Conservation (phyloP, 129 eudicot species). For the Flaveria robusta region DNA sequence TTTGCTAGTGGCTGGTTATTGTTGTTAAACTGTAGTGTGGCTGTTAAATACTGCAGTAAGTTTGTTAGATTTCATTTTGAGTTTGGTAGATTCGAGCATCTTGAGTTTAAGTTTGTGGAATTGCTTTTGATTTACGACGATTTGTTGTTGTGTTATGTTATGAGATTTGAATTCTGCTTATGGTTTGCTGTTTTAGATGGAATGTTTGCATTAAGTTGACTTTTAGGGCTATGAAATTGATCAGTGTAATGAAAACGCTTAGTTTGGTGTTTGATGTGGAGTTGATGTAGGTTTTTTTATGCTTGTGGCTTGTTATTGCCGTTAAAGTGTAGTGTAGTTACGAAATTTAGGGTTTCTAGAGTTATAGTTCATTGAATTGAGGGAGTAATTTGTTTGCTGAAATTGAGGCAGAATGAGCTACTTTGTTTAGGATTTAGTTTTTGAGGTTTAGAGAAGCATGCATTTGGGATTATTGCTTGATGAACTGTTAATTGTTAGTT, state of each 20-base stretch:
- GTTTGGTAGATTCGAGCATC: not conserved
- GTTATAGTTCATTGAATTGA: not conserved
- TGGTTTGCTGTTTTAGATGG: conserved; percentile 6
- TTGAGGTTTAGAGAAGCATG: not conserved
- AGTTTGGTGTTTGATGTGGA: not conserved
- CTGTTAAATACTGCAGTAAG: no score
- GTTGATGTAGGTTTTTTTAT: not conserved
- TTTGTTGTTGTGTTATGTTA: not conserved
- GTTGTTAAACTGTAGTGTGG: no score
- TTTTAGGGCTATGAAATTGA: not conserved
- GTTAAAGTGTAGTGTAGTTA: no score
- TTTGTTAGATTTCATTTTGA: not conserved
- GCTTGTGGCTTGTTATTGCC: not conserved
- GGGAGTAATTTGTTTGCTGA: not conserved
- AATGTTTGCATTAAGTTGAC: conserved; percentile 1
- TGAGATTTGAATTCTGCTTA: not conserved
- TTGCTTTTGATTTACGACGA: not conserved
- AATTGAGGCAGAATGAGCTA: not conserved
- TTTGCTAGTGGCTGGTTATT: not conserved
- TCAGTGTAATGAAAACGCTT: not conserved
- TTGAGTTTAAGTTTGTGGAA: conserved; percentile 12
- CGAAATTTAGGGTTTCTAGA: conserved; percentile 1
- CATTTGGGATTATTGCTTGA: not conserved
- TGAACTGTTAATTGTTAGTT: not conserved
- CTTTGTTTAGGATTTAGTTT: not conserved